A percentile compares a stretch with the other conserved stretches of the same genome.
These are phyloP conservation scores for Iberis amara DNA, from an alignment of 441 rosid species.

Conservation along the genomic window DNA sequence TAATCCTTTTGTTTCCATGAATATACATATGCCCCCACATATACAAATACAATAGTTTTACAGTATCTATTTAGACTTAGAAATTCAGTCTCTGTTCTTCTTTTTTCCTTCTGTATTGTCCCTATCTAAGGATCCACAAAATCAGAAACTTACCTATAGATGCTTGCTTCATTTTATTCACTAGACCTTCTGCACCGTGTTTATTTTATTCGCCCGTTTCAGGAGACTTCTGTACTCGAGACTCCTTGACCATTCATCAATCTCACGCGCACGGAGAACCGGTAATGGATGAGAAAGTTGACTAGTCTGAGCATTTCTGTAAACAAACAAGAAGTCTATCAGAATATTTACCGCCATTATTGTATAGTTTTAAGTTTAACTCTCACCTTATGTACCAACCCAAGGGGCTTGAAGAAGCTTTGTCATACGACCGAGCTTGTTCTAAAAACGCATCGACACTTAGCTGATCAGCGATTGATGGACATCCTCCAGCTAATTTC, in stretches of 20 bases:
- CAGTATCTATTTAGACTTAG: slow-evolving; percentile 24
- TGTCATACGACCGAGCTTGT: slow-evolving; percentile 92
- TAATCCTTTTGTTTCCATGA: no score
- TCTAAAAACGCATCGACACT: slow-evolving; percentile 86
- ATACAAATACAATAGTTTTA: slow-evolving; percentile 18
- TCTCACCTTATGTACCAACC: slow-evolving; percentile 89
- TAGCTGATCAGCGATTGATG: slow-evolving; percentile 48
- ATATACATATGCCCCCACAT: background rate
- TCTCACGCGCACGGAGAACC: slow-evolving; percentile 93
- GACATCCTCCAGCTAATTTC: no score
- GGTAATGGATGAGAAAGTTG: slow-evolving; percentile 93
- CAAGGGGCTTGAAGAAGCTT: slow-evolving; percentile 81
- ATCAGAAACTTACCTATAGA: slow-evolving; percentile 13
- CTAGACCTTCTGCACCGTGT: slow-evolving; percentile 37
- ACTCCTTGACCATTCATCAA: slow-evolving; percentile 94
- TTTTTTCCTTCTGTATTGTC: slow-evolving; percentile 6
- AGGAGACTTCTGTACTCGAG: slow-evolving; percentile 59
- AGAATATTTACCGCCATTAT: no score
- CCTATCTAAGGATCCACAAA: slow-evolving; percentile 6
- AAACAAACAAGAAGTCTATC: background rate
- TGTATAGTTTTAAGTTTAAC: slow-evolving; percentile 4
- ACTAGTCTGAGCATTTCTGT: slow-evolving; percentile 76
- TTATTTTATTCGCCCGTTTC: slow-evolving; percentile 47
- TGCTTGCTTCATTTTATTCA: slow-evolving; percentile 2
- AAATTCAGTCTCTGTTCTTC: slow-evolving; percentile 12